These are phyloP conservation scores for Pueraria montana DNA, from an alignment of 306 rosid species.

Conservation along the genomic window DNA sequence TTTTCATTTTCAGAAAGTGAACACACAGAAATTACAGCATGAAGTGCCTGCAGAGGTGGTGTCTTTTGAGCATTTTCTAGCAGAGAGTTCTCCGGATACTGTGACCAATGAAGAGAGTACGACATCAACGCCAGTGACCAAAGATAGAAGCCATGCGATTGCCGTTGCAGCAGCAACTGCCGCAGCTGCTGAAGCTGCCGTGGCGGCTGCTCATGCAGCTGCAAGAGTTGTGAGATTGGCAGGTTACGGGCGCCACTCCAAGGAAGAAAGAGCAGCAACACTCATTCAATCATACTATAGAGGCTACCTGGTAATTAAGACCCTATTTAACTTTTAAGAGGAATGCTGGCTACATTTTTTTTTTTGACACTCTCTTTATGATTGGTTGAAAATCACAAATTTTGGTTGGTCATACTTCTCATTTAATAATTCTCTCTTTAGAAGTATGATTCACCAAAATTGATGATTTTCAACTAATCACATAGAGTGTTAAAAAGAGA, in stretches of 20 bases:
- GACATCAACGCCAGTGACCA: conserved; percentile 57
- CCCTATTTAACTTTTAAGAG: background rate
- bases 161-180: conserved; percentile 88
- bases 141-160: conserved; percentile 74
- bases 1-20: conserved; percentile 48
- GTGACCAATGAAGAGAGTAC: conserved; percentile 70
- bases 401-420: no score
- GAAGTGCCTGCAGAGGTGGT: conserved; percentile 81
- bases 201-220: conserved; percentile 88
- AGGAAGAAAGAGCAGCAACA: conserved; percentile 82
- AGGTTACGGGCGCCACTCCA: conserved; percentile 75
- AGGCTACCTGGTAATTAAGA: conserved; percentile 80
- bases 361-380: no score
- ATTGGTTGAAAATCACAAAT: no score
- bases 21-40: conserved; percentile 62
- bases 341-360: no score
- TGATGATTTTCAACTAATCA: no score
- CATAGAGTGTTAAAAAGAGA: no score
- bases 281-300: conserved; percentile 88
- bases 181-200: conserved; percentile 85
- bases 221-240: conserved; percentile 83
- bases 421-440: no score
- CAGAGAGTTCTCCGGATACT: conserved; percentile 71
- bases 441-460: no score
- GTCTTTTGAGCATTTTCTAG: conserved; percentile 79